A percentile compares a stretch with the other conserved stretches of the same genome.
These are phyloP conservation scores for Anthracocystis setariae DNA, from an alignment of 1,284 basidiomycete genomes.

Conservation along the genomic window DNA sequence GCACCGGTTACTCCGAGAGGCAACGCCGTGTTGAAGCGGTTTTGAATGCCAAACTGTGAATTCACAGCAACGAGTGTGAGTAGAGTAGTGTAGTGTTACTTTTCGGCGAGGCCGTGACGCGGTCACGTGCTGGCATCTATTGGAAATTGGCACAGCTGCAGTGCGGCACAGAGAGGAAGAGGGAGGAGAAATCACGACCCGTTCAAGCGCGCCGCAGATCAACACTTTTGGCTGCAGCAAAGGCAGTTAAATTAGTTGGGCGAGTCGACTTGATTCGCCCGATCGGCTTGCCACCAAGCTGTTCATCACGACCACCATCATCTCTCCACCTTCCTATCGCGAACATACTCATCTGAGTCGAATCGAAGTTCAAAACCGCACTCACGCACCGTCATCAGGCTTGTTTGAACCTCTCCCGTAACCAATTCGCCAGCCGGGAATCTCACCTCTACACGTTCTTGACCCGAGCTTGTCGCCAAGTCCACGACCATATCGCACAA, in stretches of 20 bases:
- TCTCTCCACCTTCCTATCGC: neutral
- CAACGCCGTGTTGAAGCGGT: no score
- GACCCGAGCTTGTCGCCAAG: neutral
- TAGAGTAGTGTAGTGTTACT: constrained; percentile 36
- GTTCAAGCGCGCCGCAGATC: constrained; percentile 16
- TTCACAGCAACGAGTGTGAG: neutral
- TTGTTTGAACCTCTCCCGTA: neutral
- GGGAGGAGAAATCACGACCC: neutral
- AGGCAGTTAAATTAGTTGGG: no score
- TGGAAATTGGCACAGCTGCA: neutral
- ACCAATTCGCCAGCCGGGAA: no score
- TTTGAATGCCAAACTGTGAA: no score
- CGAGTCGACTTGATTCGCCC: no score
- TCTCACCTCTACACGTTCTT: no score
- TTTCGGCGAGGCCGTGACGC: constrained; percentile 18
- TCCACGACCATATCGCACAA: neutral
- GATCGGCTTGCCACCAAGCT: neutral
- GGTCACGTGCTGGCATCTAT: constrained; percentile 31
- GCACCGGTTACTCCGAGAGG: no score
- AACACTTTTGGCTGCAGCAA: constrained; percentile 28
- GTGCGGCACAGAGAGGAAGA: constrained; percentile 7
- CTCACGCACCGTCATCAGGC: neutral
- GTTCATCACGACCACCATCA: constrained; percentile 15
- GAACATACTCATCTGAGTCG: neutral
- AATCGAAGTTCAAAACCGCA: neutral